A percentile compares a stretch with the other conserved stretches of the same genome.
Evolutionary conservation across 331 rosid genomes (phyloP).

Genomic region (Stylosanthes scabra): DNA sequence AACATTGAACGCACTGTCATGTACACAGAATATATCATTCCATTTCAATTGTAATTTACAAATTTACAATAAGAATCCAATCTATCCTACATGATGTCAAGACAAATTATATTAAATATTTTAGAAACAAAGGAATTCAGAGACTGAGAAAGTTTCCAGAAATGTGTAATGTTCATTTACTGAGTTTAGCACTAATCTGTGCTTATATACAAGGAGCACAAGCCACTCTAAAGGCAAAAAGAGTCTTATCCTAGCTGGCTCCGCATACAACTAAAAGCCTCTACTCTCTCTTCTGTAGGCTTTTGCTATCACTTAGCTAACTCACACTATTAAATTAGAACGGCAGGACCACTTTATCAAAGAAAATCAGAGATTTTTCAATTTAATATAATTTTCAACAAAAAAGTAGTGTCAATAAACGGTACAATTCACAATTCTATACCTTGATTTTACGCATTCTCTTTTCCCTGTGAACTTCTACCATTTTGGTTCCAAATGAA

Average conservation of each 20-base stretch:
- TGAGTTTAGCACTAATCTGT: too few relatives aligned
- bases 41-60: slow-evolving; percentile 30
- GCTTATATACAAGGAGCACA: too few relatives aligned
- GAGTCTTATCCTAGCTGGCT: too few relatives aligned
- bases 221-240: too few relatives aligned
- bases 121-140: too few relatives aligned
- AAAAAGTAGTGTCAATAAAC: slow-evolving; percentile 9
- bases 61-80: slow-evolving; percentile 30
- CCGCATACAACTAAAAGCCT: too few relatives aligned
- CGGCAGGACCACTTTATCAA: not conserved
- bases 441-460: slow-evolving; percentile 87
- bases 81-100: slow-evolving; percentile 25
- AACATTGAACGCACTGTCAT: slow-evolving; percentile 15
- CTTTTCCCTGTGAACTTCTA: slow-evolving; percentile 74
- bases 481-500: slow-evolving; percentile 42
- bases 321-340: too few relatives aligned
- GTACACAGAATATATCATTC: slow-evolving; percentile 9
- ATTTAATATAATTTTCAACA: slow-evolving; percentile 20
- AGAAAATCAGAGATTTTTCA: not conserved
- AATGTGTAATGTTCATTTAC: too few relatives aligned
- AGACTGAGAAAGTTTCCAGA: too few relatives aligned
- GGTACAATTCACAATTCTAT: slow-evolving; percentile 31
- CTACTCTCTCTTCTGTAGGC: too few relatives aligned
- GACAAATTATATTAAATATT: not conserved
- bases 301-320: too few relatives aligned